Conservation (phyloP, 805 yeast genomes). For the Yarrowia sp. region DNA sequence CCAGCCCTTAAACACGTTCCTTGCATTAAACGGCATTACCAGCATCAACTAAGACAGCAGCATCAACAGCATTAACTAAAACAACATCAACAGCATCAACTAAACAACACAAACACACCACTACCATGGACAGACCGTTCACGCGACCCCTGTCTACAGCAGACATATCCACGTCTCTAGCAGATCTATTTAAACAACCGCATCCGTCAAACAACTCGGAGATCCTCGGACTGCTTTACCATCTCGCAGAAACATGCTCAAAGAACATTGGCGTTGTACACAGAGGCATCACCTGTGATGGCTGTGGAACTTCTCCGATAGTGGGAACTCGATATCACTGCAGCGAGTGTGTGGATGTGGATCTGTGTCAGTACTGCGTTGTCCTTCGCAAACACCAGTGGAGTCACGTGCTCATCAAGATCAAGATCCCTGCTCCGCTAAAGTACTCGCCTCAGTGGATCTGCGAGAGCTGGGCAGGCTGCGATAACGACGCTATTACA, state of each 20-base stretch:
- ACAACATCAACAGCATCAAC: neutral
- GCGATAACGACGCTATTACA: neutral
- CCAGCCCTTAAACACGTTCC: too few relatives aligned
- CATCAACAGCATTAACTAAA: neutral
- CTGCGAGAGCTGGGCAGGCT: constrained; percentile 26
- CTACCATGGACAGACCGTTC: constrained; percentile 6
- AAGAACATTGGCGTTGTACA: constrained; percentile 33
- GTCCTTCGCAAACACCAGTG: constrained; percentile 31
- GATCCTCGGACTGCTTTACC: constrained; percentile 31
- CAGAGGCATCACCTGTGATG: constrained; percentile 38
- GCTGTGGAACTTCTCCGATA: constrained; percentile 41
- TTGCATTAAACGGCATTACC: too few relatives aligned
- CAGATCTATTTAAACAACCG: neutral
- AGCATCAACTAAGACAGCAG: too few relatives aligned
- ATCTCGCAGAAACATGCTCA: constrained; percentile 34
- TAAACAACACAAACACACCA: neutral
- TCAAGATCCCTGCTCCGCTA: constrained; percentile 37
- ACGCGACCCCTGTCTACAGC: neutral
- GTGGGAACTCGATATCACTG: constrained; percentile 52
- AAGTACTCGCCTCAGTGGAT: constrained; percentile 35
- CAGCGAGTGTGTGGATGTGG: constrained; percentile 52
- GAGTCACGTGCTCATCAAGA: constrained; percentile 34
- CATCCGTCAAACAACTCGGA: constrained; percentile 27
- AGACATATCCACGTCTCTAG: neutral
- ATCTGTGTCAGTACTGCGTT: constrained; percentile 50